phyloP scores from a whole-genome alignment of 2,329 filamentous ascomycete species.

The Coleophoma eucalyptorum region DNA sequence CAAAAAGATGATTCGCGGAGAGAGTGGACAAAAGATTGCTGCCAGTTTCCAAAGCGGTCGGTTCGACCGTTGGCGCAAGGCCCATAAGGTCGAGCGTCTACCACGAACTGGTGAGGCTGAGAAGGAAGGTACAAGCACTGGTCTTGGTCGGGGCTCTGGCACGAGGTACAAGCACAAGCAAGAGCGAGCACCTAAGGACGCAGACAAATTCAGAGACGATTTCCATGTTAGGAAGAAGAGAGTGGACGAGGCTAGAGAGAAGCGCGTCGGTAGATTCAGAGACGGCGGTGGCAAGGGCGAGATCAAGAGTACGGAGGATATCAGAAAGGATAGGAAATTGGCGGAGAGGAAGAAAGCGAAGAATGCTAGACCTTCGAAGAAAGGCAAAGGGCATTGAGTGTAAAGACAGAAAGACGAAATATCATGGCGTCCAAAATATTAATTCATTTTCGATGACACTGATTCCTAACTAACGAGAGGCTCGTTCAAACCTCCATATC shows the following conservation, averaged over 20 bases:
- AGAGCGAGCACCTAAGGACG: slow-evolving; percentile 85
- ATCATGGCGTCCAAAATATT: too few species aligned
- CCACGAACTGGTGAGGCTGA: slow-evolving; percentile 84
- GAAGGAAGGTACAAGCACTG: slow-evolving; percentile 32
- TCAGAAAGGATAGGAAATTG: slow-evolving; percentile 75
- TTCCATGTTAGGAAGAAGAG: slow-evolving; percentile 89
- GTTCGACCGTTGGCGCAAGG: slow-evolving; percentile 88
- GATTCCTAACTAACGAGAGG: too few species aligned
- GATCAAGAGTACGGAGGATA: slow-evolving; percentile 77
- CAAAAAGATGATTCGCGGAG: slow-evolving; percentile 72
- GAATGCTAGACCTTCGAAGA: slow-evolving; percentile 78
- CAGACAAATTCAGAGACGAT: slow-evolving; percentile 89
- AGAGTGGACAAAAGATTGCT: slow-evolving; percentile 93
- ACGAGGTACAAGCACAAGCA: slow-evolving; percentile 80
- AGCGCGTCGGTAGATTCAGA: slow-evolving; percentile 69
- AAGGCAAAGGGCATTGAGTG: slow-evolving; percentile 25
- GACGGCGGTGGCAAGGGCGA: slow-evolving; percentile 73
- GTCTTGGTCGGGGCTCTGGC: slow-evolving; percentile 34
- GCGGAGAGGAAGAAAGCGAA: slow-evolving; percentile 78
- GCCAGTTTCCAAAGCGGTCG: slow-evolving; percentile 89
- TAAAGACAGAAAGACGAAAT: not conserved
- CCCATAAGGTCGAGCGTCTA: slow-evolving; percentile 74
- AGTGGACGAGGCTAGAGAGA: slow-evolving; percentile 82
- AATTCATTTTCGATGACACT: too few species aligned
- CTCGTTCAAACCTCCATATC: too few species aligned